Conservation (phyloP, 1,284 basidiomycete genomes). For the Phaffia rhodozyma region DNA sequence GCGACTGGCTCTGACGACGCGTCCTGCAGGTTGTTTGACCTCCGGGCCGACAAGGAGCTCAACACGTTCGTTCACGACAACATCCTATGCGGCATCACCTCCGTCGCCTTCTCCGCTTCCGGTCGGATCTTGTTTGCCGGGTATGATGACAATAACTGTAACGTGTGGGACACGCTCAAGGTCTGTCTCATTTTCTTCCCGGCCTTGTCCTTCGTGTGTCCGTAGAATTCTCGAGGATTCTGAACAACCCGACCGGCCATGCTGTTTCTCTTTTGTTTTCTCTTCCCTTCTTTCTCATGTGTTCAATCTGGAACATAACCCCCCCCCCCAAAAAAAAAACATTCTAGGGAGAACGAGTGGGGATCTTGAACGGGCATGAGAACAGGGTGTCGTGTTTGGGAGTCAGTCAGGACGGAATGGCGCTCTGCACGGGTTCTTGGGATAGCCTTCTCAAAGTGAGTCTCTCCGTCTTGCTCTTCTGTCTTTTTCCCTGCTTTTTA, state of each 20-base stretch:
- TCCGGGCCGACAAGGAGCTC: conserved; percentile 90
- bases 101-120: conserved; percentile 93
- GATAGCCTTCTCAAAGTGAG: conserved; percentile 87
- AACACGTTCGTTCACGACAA: conserved; percentile 97
- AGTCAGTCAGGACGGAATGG: conserved; percentile 91
- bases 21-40: conserved; percentile 93
- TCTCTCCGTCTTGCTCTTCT: conserved; percentile 19
- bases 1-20: conserved; percentile 98
- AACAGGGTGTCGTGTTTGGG: conserved; percentile 95
- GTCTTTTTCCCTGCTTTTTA: background rate
- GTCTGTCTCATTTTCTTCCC: background rate
- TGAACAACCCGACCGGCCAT: too few relatives aligned
- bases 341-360: conserved; percentile 71
- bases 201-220: too few relatives aligned
- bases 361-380: conserved; percentile 92
- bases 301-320: too few relatives aligned
- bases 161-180: conserved; percentile 98
- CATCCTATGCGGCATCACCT: conserved; percentile 96
- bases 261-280: background rate
- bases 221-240: too few relatives aligned
- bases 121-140: conserved; percentile 95
- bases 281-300: background rate
- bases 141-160: conserved; percentile 99
- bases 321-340: too few relatives aligned
- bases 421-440: conserved; percentile 96